A percentile compares a stretch with the other conserved stretches of the same genome.
phyloP scores from a whole-genome alignment of 805 yeast species.

The Yarrowia sp. region DNA sequence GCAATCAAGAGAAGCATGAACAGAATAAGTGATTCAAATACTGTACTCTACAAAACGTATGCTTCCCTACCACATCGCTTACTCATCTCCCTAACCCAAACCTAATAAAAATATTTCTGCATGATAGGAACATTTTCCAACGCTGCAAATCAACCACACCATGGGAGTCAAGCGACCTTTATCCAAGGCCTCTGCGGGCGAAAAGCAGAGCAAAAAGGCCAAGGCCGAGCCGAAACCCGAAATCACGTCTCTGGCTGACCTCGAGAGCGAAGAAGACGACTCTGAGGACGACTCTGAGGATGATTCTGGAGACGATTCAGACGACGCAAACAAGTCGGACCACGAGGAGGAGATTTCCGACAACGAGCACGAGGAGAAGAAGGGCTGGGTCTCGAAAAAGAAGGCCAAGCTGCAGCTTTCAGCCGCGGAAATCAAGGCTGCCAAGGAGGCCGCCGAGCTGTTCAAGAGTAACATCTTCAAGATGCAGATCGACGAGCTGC shows the following conservation, averaged over 20 bases:
- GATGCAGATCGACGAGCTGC: slow-evolving; percentile 86
- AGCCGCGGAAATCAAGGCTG: slow-evolving; percentile 84
- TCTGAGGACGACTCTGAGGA: slow-evolving; percentile 18
- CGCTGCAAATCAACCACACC: background rate
- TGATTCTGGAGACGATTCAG: background rate
- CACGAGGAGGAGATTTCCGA: slow-evolving; percentile 26
- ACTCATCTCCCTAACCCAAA: background rate
- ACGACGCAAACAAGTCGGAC: background rate
- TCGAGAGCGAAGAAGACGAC: slow-evolving; percentile 21
- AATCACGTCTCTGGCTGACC: slow-evolving; percentile 26
- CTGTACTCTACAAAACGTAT: no score
- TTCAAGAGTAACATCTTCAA: slow-evolving; percentile 95
- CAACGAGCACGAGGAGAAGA: slow-evolving; percentile 27
- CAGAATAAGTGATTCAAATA: no score
- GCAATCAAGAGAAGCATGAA: no score
- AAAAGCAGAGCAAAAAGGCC: background rate
- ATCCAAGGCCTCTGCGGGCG: background rate
- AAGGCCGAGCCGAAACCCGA: slow-evolving; percentile 1
- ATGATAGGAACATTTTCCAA: background rate
- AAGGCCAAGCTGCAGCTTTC: slow-evolving; percentile 36
- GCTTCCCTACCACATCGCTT: no score
- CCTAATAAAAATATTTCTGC: slow-evolving; percentile 15
- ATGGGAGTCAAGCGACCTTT: slow-evolving; percentile 24
- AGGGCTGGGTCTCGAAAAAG: slow-evolving; percentile 29
- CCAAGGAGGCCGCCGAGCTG: slow-evolving; percentile 89